phyloP scores from a whole-genome alignment of 73 alveolate genomes.

The Blepharisma japonicum region DNA sequence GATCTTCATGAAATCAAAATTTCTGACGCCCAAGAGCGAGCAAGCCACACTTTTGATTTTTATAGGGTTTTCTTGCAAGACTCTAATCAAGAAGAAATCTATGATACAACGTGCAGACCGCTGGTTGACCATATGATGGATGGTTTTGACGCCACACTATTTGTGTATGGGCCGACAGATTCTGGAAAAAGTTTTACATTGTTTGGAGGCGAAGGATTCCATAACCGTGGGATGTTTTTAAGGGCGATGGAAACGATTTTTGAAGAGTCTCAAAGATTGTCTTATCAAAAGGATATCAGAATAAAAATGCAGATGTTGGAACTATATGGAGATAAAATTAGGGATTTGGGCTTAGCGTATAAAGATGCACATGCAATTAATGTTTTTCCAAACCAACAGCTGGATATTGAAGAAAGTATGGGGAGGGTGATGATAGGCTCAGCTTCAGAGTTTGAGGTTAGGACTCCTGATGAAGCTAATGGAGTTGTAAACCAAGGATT shows the following conservation, averaged over 20 bases:
- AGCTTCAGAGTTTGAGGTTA: not conserved
- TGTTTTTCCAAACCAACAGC: not conserved
- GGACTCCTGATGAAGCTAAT: not conserved
- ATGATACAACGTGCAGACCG: slow-evolving; percentile 13
- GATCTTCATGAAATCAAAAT: slow-evolving; percentile 7
- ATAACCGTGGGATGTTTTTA: not conserved
- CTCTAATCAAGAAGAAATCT: not conserved
- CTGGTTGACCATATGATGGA: not conserved
- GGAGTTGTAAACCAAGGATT: not conserved
- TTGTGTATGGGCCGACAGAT: slow-evolving; percentile 11
- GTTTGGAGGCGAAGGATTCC: not conserved
- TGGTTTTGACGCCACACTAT: not conserved
- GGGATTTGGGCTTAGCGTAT: slow-evolving; percentile 7
- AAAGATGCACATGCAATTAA: slow-evolving; percentile 10
- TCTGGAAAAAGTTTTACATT: slow-evolving; percentile 7
- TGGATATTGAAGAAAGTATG: not conserved
- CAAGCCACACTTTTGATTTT: slow-evolving; percentile 15
- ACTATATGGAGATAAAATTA: slow-evolving; percentile 4
- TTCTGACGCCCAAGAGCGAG: not conserved
- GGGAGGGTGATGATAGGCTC: not conserved
- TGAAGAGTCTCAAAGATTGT: not conserved
- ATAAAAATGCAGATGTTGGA: not conserved
- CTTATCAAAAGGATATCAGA: not conserved
- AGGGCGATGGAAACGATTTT: not conserved
- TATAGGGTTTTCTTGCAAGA: not conserved